Evolutionary conservation across 2,329 filamentous ascomycete genomes (phyloP).

Genomic region (Botryotinia globosa): DNA sequence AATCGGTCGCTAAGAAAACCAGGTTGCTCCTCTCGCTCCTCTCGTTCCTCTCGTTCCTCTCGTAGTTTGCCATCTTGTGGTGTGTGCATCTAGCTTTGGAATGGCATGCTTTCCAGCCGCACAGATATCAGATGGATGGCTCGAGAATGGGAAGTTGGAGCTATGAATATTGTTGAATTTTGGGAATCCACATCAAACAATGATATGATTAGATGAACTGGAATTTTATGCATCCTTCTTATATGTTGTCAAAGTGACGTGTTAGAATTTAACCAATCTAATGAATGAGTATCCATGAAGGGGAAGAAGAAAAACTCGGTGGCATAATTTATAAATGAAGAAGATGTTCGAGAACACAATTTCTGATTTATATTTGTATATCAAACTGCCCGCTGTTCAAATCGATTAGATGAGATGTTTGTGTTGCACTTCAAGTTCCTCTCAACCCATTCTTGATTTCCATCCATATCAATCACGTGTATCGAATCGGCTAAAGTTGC

Average conservation of each 20-base stretch:
- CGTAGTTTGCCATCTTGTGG: not conserved
- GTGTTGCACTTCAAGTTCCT: not conserved
- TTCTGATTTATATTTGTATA: not conserved
- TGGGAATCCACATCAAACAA: not conserved
- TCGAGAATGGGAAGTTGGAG: not conserved
- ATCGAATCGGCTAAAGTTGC: not conserved
- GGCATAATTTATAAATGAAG: not conserved
- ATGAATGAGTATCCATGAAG: not conserved
- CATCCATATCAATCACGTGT: not conserved
- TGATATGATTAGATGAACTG: not conserved
- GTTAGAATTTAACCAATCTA: not conserved
- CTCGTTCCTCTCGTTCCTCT: not conserved
- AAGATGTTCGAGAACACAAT: not conserved
- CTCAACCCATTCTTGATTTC: not conserved
- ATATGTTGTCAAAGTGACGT: conserved; percentile 13
- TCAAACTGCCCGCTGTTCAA: not conserved
- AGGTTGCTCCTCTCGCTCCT: not conserved
- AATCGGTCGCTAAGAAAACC: not conserved
- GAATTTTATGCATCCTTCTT: not conserved
- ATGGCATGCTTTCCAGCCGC: not conserved
- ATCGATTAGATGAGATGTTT: not conserved
- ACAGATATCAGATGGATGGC: not conserved
- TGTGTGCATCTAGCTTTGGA: not conserved
- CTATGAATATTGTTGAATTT: not conserved
- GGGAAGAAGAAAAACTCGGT: not conserved